phyloP scores from a whole-genome alignment of 352 stramenopile species.

The Phytophthora palmivora region DNA sequence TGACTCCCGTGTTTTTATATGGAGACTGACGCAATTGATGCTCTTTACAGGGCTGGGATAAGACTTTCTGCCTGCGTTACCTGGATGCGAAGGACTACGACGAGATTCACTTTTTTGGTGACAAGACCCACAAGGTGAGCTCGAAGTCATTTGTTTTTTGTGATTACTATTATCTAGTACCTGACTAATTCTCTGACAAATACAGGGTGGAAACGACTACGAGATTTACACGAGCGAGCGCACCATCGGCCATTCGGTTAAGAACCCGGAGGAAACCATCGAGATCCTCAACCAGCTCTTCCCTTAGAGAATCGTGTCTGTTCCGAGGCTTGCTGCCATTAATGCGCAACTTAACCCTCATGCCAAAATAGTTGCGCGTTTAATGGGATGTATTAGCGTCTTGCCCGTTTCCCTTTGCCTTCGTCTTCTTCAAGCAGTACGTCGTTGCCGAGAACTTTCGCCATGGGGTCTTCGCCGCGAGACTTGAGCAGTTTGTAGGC shows the following conservation, averaged over 20 bases:
- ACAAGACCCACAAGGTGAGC: conserved; percentile 97
- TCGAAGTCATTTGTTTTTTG: conserved; percentile 1
- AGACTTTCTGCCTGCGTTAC: conserved; percentile 99
- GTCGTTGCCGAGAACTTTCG: conserved; percentile 83
- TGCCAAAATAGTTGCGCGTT: conserved; percentile 31
- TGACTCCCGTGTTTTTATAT: background rate
- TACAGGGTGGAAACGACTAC: conserved; percentile 97
- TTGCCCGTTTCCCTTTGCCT: conserved; percentile 32
- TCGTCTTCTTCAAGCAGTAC: conserved; percentile 51
- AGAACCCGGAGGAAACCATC: conserved; percentile 96
- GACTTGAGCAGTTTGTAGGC: conserved; percentile 94
- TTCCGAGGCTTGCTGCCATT: conserved; percentile 23
- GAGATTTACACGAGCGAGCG: conserved; percentile 98
- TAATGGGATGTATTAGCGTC: conserved; percentile 33
- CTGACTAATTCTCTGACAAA: conserved; percentile 8
- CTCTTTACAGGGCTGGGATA: conserved; percentile 94
- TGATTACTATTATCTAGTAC: conserved; percentile 7
- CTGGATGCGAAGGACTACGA: conserved; percentile 95
- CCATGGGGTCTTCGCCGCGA: conserved; percentile 93
- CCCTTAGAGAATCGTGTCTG: conserved; percentile 54
- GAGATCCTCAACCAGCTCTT: conserved; percentile 97
- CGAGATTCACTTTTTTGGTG: conserved; percentile 99
- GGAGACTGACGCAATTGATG: background rate
- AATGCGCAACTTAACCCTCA: conserved; percentile 36
- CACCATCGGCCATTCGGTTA: conserved; percentile 98